Conservation (phyloP, 345 rosid species). For the Sisymbrium altissimum region DNA sequence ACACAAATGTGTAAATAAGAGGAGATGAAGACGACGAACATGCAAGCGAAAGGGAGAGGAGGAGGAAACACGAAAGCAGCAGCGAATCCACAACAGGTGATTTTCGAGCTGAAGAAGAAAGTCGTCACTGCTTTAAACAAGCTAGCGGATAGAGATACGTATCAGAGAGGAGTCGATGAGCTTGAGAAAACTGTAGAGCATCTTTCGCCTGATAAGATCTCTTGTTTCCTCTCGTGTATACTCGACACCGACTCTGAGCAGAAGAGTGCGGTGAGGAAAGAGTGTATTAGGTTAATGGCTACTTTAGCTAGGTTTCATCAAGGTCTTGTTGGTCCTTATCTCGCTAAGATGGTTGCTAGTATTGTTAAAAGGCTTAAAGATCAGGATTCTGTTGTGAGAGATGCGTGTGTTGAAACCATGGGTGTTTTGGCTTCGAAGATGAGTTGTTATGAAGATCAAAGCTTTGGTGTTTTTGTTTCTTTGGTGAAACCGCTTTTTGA, state of each 20-base stretch:
- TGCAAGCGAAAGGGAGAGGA: conserved; percentile 45
- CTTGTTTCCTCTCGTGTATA: conserved; percentile 75
- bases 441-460: conserved; percentile 39
- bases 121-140: conserved; percentile 74
- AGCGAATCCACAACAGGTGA: conserved; percentile 42
- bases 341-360: conserved; percentile 69
- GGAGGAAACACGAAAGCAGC: conserved; percentile 41
- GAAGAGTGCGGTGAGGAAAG: conserved; percentile 66
- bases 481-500: conserved; percentile 82
- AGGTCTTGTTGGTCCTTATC: conserved; percentile 45
- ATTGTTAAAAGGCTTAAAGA: conserved; percentile 89
- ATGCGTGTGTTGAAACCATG: conserved; percentile 79
- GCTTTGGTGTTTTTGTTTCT: conserved; percentile 50
- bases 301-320: conserved; percentile 54
- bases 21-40: conserved; percentile 43
- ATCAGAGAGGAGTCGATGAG: conserved; percentile 74
- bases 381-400: conserved; percentile 76
- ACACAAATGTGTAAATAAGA: not conserved
- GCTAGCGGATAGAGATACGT: conserved; percentile 86
- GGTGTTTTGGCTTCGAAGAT: conserved; percentile 64
- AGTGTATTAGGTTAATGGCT: conserved; percentile 66
- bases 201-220: conserved; percentile 50
- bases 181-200: conserved; percentile 65
- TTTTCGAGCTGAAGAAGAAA: conserved; percentile 69
- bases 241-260: conserved; percentile 73